phyloP scores from a whole-genome alignment of 139 green algal genomes.

The Mychonastes homosphaera region DNA sequence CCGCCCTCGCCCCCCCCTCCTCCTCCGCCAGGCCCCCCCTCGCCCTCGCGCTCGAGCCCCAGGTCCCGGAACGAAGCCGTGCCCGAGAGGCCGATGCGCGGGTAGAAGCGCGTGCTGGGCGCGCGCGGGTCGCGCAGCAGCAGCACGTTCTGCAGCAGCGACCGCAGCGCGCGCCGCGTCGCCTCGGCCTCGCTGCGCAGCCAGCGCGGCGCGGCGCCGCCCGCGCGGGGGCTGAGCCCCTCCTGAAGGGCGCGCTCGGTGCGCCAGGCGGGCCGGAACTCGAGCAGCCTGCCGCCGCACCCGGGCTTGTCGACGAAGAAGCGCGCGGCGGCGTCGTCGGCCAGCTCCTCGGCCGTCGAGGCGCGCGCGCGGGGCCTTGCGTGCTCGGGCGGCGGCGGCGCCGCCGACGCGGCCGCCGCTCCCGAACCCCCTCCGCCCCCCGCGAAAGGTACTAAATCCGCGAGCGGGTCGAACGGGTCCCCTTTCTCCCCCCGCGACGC shows the following conservation, averaged over 20 bases:
- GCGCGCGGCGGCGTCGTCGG: slow-evolving; percentile 29
- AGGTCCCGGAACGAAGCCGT: too few species aligned
- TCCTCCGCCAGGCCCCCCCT: not conserved
- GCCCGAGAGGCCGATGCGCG: too few species aligned
- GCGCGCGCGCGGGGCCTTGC: too few species aligned
- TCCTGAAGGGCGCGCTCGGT: slow-evolving; percentile 17
- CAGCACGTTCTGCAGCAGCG: slow-evolving; percentile 73
- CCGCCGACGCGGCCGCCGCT: too few species aligned
- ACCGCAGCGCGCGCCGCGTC: slow-evolving; percentile 54
- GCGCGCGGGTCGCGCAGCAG: slow-evolving; percentile 64
- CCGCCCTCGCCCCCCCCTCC: not conserved
- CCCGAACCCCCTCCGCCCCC: too few species aligned
- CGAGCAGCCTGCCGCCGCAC: slow-evolving; percentile 21
- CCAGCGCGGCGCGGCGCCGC: slow-evolving; percentile 47
- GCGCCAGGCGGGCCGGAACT: slow-evolving; percentile 35
- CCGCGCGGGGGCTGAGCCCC: slow-evolving; percentile 2
- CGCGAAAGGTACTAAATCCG: too few species aligned
- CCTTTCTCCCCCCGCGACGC: too few species aligned
- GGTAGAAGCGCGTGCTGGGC: slow-evolving; percentile 56
- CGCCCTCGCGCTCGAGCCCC: slow-evolving; percentile 3
- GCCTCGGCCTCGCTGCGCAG: slow-evolving; percentile 41
- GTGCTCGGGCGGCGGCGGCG: too few species aligned
- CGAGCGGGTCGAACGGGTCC: too few species aligned
- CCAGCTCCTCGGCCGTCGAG: too few species aligned
- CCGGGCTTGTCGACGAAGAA: slow-evolving; percentile 42